phyloP scores from a whole-genome alignment of 2,329 filamentous ascomycete species.

The Sporothrix brasiliensis region DNA sequence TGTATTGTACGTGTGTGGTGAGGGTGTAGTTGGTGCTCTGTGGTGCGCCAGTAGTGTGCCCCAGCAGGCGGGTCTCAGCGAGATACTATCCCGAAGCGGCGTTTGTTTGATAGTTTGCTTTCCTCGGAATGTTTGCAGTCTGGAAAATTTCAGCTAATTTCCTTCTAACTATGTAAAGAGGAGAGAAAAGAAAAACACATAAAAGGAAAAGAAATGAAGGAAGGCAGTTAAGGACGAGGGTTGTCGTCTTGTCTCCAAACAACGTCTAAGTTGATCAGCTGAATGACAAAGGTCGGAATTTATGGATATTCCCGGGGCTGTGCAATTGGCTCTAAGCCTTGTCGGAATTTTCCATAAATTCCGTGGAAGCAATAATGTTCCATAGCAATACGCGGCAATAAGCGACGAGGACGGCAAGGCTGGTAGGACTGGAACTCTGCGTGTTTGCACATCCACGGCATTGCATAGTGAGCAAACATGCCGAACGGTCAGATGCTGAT shows the following conservation, averaged over 20 bases:
- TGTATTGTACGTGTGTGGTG: background rate
- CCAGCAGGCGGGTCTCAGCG: too few relatives aligned
- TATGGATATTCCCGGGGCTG: background rate
- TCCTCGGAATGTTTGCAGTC: slow-evolving; percentile 5
- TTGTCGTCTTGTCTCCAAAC: background rate
- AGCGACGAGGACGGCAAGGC: background rate
- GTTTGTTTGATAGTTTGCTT: background rate
- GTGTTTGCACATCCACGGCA: background rate
- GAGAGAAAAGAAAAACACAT: too few relatives aligned
- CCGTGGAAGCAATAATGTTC: background rate
- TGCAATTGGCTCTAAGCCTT: background rate
- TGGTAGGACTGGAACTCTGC: too few relatives aligned
- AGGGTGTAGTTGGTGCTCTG: background rate
- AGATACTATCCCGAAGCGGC: background rate
- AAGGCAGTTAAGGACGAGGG: background rate
- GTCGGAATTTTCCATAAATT: slow-evolving; percentile 2
- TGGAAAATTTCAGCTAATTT: background rate
- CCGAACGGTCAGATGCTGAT: background rate
- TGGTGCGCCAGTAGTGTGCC: too few relatives aligned
- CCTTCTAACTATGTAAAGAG: background rate
- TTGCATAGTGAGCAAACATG: background rate
- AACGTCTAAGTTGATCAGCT: background rate
- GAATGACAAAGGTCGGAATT: slow-evolving; percentile 19
- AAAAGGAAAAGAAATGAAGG: background rate
- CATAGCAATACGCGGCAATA: background rate